A percentile compares a stretch with the other conserved stretches of the same genome.
Conservation (phyloP, 2,329 filamentous ascomycete species). For the Talaromyces amestolkiae region DNA sequence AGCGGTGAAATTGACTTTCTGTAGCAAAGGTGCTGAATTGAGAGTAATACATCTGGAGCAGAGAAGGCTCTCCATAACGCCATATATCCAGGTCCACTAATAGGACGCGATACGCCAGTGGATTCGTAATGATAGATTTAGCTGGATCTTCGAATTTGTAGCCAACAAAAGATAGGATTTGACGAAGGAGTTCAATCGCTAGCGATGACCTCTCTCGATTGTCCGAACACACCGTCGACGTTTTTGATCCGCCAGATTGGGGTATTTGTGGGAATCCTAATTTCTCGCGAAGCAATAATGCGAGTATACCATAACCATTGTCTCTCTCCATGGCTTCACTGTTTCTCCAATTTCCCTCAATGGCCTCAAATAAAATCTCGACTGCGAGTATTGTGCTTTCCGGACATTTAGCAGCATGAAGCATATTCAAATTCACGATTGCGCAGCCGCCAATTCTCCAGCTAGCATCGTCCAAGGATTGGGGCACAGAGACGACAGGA, state of each 20-base stretch:
- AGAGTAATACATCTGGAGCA: conserved; percentile 86
- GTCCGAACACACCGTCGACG: conserved; percentile 35
- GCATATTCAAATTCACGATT: conserved; percentile 75
- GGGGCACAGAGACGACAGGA: conserved; percentile 76
- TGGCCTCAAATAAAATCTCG: conserved; percentile 79
- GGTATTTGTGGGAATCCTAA: conserved; percentile 46
- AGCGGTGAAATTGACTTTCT: conserved; percentile 87
- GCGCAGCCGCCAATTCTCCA: conserved; percentile 94
- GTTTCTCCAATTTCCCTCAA: conserved; percentile 91
- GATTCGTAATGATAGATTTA: conserved; percentile 92
- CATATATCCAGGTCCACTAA: conserved; percentile 92
- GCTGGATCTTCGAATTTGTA: conserved; percentile 77
- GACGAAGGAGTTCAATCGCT: conserved; percentile 63
- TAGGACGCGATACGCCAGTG: conserved; percentile 86
- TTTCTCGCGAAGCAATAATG: conserved; percentile 79
- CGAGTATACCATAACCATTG: conserved; percentile 86
- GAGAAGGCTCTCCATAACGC: conserved; percentile 72
- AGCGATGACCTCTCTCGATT: conserved; percentile 52
- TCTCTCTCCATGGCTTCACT: conserved; percentile 98
- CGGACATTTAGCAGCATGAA: conserved; percentile 70
- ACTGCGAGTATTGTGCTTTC: conserved; percentile 73
- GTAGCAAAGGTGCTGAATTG: conserved; percentile 86
- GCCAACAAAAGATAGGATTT: conserved; percentile 82
- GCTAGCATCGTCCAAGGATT: conserved; percentile 82
- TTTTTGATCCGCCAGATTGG: conserved; percentile 43